phyloP scores from a whole-genome alignment of 176 grass and related monocot species.

The Oryza glumipatula region DNA sequence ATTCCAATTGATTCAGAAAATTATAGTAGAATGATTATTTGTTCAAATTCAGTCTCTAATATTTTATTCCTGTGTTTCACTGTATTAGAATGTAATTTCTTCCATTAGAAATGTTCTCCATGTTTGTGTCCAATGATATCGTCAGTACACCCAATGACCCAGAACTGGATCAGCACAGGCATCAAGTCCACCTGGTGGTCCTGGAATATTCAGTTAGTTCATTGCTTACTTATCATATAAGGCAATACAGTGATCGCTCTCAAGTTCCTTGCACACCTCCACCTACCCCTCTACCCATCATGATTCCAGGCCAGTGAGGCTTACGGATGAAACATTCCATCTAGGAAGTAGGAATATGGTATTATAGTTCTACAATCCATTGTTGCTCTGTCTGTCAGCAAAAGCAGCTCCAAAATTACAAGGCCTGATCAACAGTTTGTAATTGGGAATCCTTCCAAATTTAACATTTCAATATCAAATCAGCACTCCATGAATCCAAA shows the following conservation, averaged over 20 bases:
- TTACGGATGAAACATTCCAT: background rate
- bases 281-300: background rate
- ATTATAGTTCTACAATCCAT: background rate
- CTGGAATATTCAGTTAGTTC: background rate
- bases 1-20: background rate
- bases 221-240: background rate
- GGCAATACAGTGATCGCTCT: background rate
- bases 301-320: background rate
- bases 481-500: background rate
- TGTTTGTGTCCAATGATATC: background rate
- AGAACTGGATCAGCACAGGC: no score
- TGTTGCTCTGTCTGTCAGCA: background rate
- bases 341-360: background rate
- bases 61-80: background rate
- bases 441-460: background rate
- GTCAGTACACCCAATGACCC: background rate
- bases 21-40: background rate
- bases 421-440: background rate
- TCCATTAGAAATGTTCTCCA: background rate
- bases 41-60: background rate
- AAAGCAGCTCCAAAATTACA: constrained; percentile 6
- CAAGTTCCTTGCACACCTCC: background rate
- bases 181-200: background rate
- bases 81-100: background rate
- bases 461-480: background rate